Evolutionary conservation across 148 eudicot genomes (phyloP), one percentile per base, ranked within the genome.

Genomic region (Rhododendron simsii): DNA sequence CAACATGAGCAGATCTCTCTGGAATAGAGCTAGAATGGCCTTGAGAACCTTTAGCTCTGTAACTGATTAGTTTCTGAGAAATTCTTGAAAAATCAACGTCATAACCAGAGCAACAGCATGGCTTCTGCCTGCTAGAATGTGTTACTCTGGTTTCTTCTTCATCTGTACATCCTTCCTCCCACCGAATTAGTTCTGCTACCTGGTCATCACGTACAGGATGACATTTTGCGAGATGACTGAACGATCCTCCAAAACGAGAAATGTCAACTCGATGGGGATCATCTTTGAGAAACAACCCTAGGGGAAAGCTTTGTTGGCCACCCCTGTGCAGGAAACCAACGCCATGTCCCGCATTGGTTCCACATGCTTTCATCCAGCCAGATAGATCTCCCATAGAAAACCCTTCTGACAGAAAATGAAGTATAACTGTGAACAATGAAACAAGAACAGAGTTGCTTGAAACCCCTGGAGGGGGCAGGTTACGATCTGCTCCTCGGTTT

Each of bases 131-230:
- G 51, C 94, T 88, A 82, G 73, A 83, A 89, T 96, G 99, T 78
- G 99, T 93, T 78, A 90, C 95, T 90, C 89, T 90, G 44, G 89
- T 86, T 89, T 92, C 96, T 89, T 90, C 93, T 83, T 92, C 92
- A 87, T 96, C 98, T 92, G 92, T 92, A 87, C 98, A 96, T 47
- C 99, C 99, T 93, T 96, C 99, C 84, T 96, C 95, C 99, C 99
- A 96, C 61, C 93, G 90, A 88, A 96, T 90, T 39, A 93, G 90
- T 89, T 96, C 97, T 65, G 87, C 91, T 85, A 90, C 94, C 87
- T 91, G 90, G 39, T 88, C 89, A 73, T 78, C 89, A 87, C 71
- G 84, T 81, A 91, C 86, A 73, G 93, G 92, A 84, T 95, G 90
- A 80, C 86, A 77, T 84, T 91, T 94, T 61, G 89, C 61, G 47